Evolutionary conservation across 352 stramenopile species (phyloP).

Genomic region (Phytophthora brassicae): DNA sequence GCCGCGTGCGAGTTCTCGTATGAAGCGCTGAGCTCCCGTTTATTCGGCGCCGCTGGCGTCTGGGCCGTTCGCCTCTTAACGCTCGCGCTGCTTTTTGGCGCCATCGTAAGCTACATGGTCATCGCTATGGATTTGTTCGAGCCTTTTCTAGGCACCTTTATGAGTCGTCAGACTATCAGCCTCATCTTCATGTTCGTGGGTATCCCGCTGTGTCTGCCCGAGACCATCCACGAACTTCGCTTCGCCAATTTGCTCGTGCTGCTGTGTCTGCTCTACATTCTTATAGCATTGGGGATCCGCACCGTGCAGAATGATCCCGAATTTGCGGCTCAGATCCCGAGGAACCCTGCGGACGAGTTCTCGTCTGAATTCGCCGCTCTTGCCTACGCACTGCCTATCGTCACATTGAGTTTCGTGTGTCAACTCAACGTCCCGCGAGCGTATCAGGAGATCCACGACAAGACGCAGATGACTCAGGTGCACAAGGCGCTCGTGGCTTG

Average conservation of each 20-base stretch:
- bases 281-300: constrained; percentile 59
- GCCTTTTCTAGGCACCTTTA: constrained; percentile 57
- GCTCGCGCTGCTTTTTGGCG: constrained; percentile 75
- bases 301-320: constrained; percentile 45
- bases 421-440: constrained; percentile 82
- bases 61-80: constrained; percentile 77
- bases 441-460: constrained; percentile 79
- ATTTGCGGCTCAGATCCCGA: constrained; percentile 40
- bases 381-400: constrained; percentile 78
- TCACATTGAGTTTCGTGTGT: constrained; percentile 78
- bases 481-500: constrained; percentile 60
- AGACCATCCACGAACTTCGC: constrained; percentile 83
- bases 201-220: constrained; percentile 77
- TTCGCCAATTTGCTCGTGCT: constrained; percentile 82
- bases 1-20: constrained; percentile 73
- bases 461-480: constrained; percentile 66
- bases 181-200: constrained; percentile 63
- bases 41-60: constrained; percentile 66
- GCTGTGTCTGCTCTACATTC: constrained; percentile 80
- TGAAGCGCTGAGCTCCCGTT: constrained; percentile 75
- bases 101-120: constrained; percentile 83
- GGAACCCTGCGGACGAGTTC: constrained; percentile 55
- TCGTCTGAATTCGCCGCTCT: constrained; percentile 57
- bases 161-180: constrained; percentile 66
- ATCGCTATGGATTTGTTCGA: constrained; percentile 86